These are phyloP conservation scores for Pterocarpus macrocarpus DNA, from an alignment of 306 rosid species.

Conservation along the genomic window DNA sequence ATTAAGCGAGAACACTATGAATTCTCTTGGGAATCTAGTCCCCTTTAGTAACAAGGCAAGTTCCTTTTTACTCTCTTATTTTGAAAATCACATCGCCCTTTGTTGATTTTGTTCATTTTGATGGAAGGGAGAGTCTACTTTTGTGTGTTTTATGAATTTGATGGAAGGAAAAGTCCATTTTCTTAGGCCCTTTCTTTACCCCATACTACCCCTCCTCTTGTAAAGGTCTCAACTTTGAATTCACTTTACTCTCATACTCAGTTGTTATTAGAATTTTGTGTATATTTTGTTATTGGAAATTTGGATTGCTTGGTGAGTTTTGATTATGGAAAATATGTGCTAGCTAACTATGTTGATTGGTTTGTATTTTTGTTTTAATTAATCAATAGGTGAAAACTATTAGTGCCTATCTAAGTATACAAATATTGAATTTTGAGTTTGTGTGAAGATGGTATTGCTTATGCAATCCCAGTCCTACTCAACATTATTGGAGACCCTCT, in stretches of 20 bases:
- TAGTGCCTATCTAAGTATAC: background rate
- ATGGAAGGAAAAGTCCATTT: too few species aligned
- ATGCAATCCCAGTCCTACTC: background rate
- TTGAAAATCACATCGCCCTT: too few species aligned
- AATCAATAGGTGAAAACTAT: background rate
- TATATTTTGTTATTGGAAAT: constrained; percentile 22
- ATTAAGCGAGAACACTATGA: too few species aligned
- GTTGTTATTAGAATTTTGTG: background rate
- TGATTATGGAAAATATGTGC: background rate
- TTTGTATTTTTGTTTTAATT: constrained; percentile 32
- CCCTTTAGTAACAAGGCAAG: too few species aligned
- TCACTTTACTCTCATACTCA: background rate
- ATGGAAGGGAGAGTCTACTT: too few species aligned
- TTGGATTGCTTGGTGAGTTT: constrained; percentile 2
- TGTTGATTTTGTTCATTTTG: too few species aligned
- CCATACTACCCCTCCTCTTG: constrained; percentile 51
- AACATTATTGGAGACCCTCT: too few species aligned
- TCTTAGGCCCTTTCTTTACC: background rate
- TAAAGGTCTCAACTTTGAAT: constrained; percentile 54
- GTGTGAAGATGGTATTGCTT: background rate
- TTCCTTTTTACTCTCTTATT: too few species aligned
- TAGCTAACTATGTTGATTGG: constrained; percentile 32
- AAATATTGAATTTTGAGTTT: constrained; percentile 31
- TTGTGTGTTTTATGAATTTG: too few species aligned
- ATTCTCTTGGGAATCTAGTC: too few species aligned